phyloP scores from a whole-genome alignment of 108 stramenopile genomes.

The Nannochloropsis gaditana region DNA sequence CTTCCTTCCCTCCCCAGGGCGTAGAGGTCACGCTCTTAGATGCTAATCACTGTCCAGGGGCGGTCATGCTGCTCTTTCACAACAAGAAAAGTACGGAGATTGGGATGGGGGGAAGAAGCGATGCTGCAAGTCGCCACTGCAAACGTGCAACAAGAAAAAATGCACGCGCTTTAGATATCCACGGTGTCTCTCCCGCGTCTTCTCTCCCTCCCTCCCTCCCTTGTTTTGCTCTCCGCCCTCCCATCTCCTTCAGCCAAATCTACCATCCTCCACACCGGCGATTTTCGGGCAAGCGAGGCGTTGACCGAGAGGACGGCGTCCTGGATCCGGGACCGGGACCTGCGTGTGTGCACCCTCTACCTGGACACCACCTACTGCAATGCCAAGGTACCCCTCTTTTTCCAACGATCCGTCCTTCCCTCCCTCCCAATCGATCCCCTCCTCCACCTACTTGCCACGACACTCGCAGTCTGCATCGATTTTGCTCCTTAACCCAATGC shows the following conservation, averaged over 20 bases:
- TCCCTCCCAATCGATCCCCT: conserved; percentile 30
- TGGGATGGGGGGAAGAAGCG: background rate
- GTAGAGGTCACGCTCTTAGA: conserved; percentile 59
- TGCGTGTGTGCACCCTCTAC: conserved; percentile 57
- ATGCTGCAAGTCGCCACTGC: no score
- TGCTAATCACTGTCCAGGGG: conserved; percentile 73
- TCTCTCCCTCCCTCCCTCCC: background rate
- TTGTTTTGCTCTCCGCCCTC: conserved; percentile 13
- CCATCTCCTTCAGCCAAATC: conserved; percentile 51
- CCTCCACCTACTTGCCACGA: background rate
- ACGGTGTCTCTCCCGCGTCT: background rate
- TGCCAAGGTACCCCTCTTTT: conserved; percentile 18
- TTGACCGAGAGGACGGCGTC: conserved; percentile 51
- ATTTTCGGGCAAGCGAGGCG: conserved; percentile 54
- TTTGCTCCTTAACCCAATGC: background rate
- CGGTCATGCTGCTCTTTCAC: conserved; percentile 77
- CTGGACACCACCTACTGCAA: conserved; percentile 68
- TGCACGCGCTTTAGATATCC: background rate
- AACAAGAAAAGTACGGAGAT: background rate
- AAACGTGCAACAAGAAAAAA: background rate
- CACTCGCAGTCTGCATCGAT: background rate
- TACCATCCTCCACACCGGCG: conserved; percentile 61
- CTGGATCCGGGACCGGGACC: conserved; percentile 26
- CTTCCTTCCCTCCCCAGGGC: conserved; percentile 3
- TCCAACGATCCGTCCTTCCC: conserved; percentile 46